Base-by-base conservation (phyloP, 345 rosid species). In the Salix viminalis region DNA sequence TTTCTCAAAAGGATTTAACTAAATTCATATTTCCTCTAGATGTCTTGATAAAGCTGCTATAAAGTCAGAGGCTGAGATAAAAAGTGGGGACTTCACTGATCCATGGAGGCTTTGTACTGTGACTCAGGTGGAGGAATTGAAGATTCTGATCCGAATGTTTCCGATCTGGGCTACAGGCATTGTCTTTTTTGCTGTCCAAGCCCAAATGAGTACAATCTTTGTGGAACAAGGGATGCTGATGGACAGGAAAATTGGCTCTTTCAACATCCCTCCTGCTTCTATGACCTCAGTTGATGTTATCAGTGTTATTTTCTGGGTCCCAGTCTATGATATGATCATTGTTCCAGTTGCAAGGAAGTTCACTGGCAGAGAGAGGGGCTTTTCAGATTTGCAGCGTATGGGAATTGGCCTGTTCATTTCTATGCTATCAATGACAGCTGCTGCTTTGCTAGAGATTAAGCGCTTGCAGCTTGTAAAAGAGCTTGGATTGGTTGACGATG, bases 181-280 rank as follows among this genome's bases (percentile, higher is more conserved):
- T 61, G 71, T 90, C 2, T 90, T 90, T 28, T 88, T 88, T 89
- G 84, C 92, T 21, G 84, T 88, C 65, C 81, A 87, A 76, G 91
- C 94, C 9, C 93, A 92, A 83, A 87, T 89, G 90, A 87, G 84
- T 67, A 89, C 94, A 36, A 89, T 90, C 86, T 89, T 94, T 3
- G 90, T 92, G 75, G 88, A 87, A 50, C 97, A 92, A 85, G 94
- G 93, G 73, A 66, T 90, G n/a, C 88, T 90, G 72, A 92, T 92
- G 97, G 79, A 83, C 73, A 86, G 90, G 71, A 64, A 76, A 52
- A 7, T 90, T 2, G 84, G 87, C 46, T 73, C 75, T 28, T 88
- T 92, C 81, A 66, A 72, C 68, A 87, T 92, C 42, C 94, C 97
- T 7, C 89, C 94, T 3, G 97, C 90, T 69, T 90, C 94, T 30